These are phyloP conservation scores for Amaranthus palmeri DNA, from an alignment of 148 eudicot species.

Conservation along the genomic window DNA sequence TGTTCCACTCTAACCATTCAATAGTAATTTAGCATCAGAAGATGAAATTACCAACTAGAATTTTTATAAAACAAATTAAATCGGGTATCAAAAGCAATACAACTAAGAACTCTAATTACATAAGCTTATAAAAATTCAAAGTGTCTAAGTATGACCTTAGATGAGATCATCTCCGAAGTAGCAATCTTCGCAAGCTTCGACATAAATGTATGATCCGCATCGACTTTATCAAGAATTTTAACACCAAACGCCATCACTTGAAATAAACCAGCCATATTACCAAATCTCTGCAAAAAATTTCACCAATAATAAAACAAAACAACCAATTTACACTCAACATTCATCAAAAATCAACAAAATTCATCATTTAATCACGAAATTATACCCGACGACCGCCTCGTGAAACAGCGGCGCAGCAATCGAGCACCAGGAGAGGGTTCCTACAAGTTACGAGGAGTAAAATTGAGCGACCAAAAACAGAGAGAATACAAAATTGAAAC, in stretches of 20 bases:
- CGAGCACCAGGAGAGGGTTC: conserved; percentile 91
- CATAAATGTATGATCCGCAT: conserved; percentile 66
- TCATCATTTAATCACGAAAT: neutral
- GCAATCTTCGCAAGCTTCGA: conserved; percentile 81
- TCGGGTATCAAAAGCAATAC: neutral
- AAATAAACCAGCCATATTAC: conserved; percentile 84
- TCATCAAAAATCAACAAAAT: neutral
- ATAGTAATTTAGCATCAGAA: neutral
- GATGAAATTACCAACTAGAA: no score
- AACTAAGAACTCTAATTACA: neutral
- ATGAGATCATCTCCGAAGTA: conserved; percentile 80
- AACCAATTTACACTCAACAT: conserved; percentile 2
- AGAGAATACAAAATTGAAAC: neutral
- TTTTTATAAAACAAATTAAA: no score
- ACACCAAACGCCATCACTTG: conserved; percentile 88
- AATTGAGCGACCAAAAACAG: neutral
- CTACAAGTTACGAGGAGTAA: conserved; percentile 23
- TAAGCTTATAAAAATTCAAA: neutral
- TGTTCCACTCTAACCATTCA: neutral
- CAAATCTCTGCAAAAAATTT: conserved; percentile 58
- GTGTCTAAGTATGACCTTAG: conserved; percentile 46
- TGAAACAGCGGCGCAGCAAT: conserved; percentile 81
- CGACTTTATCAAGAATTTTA: conserved; percentile 47
- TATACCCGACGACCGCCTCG: conserved; percentile 91
- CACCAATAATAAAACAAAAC: neutral